Conservation (phyloP, 2,329 filamentous ascomycete genomes). For the Ceratocystis alfenasii region DNA sequence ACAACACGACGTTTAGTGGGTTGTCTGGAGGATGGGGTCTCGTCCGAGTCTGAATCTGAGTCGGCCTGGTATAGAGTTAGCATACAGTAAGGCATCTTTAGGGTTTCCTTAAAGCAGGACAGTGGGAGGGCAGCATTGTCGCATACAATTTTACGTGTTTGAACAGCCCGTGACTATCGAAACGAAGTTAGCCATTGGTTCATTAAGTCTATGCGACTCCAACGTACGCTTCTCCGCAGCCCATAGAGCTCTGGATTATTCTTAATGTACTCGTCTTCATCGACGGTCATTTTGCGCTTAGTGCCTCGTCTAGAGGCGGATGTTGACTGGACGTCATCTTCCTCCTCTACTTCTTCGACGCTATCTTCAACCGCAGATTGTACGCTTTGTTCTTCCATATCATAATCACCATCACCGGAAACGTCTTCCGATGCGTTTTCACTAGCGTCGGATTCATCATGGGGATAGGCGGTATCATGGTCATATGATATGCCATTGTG, state of each 20-base stretch:
- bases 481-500: slow-evolving; percentile 34
- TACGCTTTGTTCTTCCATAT: slow-evolving; percentile 49
- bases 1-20: slow-evolving; percentile 58
- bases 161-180: slow-evolving; percentile 43
- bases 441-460: slow-evolving; percentile 34
- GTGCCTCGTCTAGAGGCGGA: slow-evolving; percentile 55
- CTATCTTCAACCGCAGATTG: slow-evolving; percentile 26
- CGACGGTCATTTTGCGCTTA: slow-evolving; percentile 60
- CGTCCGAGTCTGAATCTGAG: slow-evolving; percentile 53
- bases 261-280: slow-evolving; percentile 73
- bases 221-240: slow-evolving; percentile 73
- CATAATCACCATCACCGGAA: slow-evolving; percentile 63
- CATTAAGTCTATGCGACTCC: slow-evolving; percentile 12
- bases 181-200: slow-evolving; percentile 15
- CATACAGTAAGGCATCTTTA: slow-evolving; percentile 1
- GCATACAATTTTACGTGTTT: slow-evolving; percentile 45
- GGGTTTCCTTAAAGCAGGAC: not conserved
- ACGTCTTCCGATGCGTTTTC: slow-evolving; percentile 41
- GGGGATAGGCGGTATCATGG: slow-evolving; percentile 28
- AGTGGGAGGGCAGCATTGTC: slow-evolving; percentile 13
- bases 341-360: slow-evolving; percentile 20
- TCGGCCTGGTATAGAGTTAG: slow-evolving; percentile 33
- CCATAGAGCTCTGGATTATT: slow-evolving; percentile 94
- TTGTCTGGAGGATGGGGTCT: slow-evolving; percentile 43
- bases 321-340: slow-evolving; percentile 44